Evolutionary conservation across 345 rosid genomes (phyloP), one percentile per base, ranked within the genome.

Genomic region (Lepidium africanum): DNA sequence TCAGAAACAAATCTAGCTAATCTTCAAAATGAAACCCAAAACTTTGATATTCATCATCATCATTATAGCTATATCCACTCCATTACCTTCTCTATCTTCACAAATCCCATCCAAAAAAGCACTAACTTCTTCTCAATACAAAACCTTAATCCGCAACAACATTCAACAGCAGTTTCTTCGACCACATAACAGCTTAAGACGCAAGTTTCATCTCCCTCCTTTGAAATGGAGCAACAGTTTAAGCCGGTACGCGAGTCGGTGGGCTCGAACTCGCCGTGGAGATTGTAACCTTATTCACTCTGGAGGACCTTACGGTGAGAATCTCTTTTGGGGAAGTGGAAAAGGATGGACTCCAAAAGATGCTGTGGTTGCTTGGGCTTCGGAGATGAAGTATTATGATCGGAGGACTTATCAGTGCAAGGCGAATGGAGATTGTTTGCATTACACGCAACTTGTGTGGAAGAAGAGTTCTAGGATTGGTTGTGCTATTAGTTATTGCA

Each of bases 391-490:
- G 9, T 67, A 78, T 61, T 87, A 82, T 67, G 67, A 85, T 63
- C 56, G 76, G 14, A 43, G 61, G 4, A 53, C 85, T n/a, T 81
- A 87, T 65, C 41, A 36, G 0, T 89, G 96, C n/a, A 56, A 17
- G 1, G 45, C 71, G 0, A 60, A 72, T 25, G 73, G 65, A 32
- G 83, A 77, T 19, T 87, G 93, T 59, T 27, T 67, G 76, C 91
- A 82, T 78, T 84, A 82, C 65, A 87, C 91, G 0, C 93, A 87
- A 56, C 68, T 87, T 23, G 80, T 89, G 32, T 87, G 96, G 96
- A 82, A 81, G 74, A 69, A 84, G 30, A 82, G 84, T 59, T 32
- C 60, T 71, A 80, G 63, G 72, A 23, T 87, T 41, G 93, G 91
- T 2, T 89, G 96, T 38, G 88, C 86, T 0, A 65, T 63, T 47